These are phyloP conservation scores for Apiotrichum veenhuisii DNA, from an alignment of 1,284 basidiomycete genomes.

Conservation along the genomic window DNA sequence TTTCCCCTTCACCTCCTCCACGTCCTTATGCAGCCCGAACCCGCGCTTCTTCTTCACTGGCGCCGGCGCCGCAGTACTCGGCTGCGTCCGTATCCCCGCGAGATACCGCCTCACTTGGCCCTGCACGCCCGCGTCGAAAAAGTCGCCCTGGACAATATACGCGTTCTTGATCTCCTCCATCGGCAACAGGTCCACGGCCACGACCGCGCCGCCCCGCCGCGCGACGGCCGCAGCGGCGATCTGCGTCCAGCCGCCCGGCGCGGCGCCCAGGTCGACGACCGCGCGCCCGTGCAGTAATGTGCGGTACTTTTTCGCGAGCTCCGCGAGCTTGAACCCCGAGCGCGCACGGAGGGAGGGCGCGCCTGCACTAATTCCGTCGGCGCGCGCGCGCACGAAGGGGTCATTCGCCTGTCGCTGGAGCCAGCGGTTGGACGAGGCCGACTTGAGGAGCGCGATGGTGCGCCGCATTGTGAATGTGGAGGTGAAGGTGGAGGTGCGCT, in stretches of 20 bases:
- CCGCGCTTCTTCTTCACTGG: background rate
- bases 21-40: background rate
- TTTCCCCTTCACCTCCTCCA: no score
- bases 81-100: background rate
- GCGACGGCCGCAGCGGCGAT: conserved; percentile 54
- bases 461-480: conserved; percentile 17
- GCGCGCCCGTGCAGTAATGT: conserved; percentile 55
- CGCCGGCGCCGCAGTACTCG: background rate
- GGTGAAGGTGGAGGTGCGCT: background rate
- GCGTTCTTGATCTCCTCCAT: conserved; percentile 68
- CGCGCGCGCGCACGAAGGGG: conserved; percentile 40
- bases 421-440: conserved; percentile 47
- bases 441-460: conserved; percentile 17
- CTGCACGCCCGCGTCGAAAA: conserved; percentile 61
- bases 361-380: conserved; percentile 20
- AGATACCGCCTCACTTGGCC: conserved; percentile 46
- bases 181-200: conserved; percentile 69
- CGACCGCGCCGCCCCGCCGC: conserved; percentile 52
- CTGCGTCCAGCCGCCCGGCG: conserved; percentile 85
- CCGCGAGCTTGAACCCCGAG: conserved; percentile 73
- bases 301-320: conserved; percentile 33
- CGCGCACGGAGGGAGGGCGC: conserved; percentile 62
- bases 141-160: conserved; percentile 66
- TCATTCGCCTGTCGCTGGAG: conserved; percentile 42
- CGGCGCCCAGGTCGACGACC: conserved; percentile 78